These are phyloP conservation scores for Amaranthus hypochondriacus DNA, from an alignment of 148 eudicot genomes.

Conservation along the genomic window DNA sequence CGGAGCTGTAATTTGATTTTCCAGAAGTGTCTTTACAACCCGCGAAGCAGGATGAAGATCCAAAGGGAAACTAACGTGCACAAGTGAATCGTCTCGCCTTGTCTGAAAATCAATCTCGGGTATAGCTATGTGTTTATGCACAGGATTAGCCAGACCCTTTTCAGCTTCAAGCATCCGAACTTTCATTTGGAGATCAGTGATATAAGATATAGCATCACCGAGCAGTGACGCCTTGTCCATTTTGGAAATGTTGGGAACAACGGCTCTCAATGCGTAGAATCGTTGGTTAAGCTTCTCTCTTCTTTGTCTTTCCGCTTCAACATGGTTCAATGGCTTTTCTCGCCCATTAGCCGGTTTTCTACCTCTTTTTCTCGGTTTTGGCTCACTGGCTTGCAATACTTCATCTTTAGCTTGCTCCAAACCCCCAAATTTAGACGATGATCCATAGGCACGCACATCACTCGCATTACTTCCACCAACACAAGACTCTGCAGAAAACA, in stretches of 20 bases:
- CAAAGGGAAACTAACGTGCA: slow-evolving; percentile 62
- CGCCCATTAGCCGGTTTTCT: slow-evolving; percentile 94
- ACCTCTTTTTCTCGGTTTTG: slow-evolving; percentile 84
- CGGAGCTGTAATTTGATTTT: slow-evolving; percentile 48
- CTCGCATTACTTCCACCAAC: slow-evolving; percentile 33
- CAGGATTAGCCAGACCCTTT: slow-evolving; percentile 39
- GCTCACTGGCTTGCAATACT: slow-evolving; percentile 35
- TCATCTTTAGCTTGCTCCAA: slow-evolving; percentile 43
- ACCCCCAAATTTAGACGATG: slow-evolving; percentile 49
- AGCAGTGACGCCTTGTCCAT: slow-evolving; percentile 98
- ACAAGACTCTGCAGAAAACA: slow-evolving; percentile 40
- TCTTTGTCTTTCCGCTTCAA: slow-evolving; percentile 93
- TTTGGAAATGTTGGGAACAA: slow-evolving; percentile 95
- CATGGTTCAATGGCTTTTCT: slow-evolving; percentile 86
- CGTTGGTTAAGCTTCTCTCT: slow-evolving; percentile 94
- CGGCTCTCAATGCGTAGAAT: slow-evolving; percentile 89
- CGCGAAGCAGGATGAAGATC: slow-evolving; percentile 67
- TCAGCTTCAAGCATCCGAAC: slow-evolving; percentile 65
- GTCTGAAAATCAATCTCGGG: slow-evolving; percentile 62
- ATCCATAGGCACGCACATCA: slow-evolving; percentile 44
- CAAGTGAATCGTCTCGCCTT: slow-evolving; percentile 57
- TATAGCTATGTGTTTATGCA: slow-evolving; percentile 28
- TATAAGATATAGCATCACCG: slow-evolving; percentile 88
- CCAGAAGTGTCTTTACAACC: slow-evolving; percentile 57
- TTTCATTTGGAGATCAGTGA: slow-evolving; percentile 77